Conservation (phyloP, 495 filamentous ascomycete genomes). For the Aspergillus wentii region DNA sequence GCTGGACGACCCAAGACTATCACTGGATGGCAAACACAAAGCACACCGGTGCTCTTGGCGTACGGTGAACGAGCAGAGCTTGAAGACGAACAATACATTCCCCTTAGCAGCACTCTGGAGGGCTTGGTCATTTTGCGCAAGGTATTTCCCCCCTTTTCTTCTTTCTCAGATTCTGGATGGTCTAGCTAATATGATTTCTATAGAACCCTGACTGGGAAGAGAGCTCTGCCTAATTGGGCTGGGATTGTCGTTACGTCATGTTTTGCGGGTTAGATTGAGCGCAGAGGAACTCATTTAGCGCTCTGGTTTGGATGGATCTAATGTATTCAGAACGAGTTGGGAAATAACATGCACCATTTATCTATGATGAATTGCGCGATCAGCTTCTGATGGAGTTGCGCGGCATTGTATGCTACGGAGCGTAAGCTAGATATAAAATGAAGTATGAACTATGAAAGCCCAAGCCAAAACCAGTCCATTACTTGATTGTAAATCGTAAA, state of each 20-base stretch:
- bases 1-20: constrained; percentile 97
- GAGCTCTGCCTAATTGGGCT: constrained; percentile 29
- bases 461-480: too few species aligned
- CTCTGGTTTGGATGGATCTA: constrained; percentile 28
- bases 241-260: constrained; percentile 13
- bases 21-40: constrained; percentile 99
- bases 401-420: too few species aligned
- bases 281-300: constrained; percentile 12
- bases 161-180: background rate
- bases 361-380: constrained; percentile 6
- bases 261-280: constrained; percentile 15
- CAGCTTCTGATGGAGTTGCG: constrained; percentile 8
- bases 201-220: constrained; percentile 55
- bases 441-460: too few species aligned
- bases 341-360: constrained; percentile 29
- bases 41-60: constrained; percentile 87
- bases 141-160: constrained; percentile 48
- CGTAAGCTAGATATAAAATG: too few species aligned
- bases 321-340: constrained; percentile 37
- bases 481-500: too few species aligned
- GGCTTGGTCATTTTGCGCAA: constrained; percentile 95
- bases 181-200: constrained; percentile 20
- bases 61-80: constrained; percentile 94
- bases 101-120: constrained; percentile 84
- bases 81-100: constrained; percentile 96